Conservation (phyloP, 1,284 basidiomycete species). For the Agroathelia rolfsii region DNA sequence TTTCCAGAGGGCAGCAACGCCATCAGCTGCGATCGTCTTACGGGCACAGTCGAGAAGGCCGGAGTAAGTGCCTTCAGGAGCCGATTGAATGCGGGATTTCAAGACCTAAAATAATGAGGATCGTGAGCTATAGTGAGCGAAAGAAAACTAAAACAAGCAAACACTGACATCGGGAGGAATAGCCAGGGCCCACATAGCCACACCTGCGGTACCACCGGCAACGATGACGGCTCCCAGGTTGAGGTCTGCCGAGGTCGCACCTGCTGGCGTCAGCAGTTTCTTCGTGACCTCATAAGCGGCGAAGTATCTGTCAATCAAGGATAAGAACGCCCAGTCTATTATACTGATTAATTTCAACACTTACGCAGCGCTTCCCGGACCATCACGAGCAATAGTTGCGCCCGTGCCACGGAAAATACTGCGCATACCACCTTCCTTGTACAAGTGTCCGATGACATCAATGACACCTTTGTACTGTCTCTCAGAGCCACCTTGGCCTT, state of each 20-base stretch:
- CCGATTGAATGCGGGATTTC: conserved; percentile 96
- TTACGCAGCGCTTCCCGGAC: conserved; percentile 92
- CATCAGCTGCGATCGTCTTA: conserved; percentile 90
- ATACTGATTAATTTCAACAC: conserved; percentile 22
- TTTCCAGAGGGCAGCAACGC: conserved; percentile 86
- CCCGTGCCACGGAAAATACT: conserved; percentile 91
- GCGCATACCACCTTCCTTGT: conserved; percentile 87
- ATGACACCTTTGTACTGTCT: conserved; percentile 85
- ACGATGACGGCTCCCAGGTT: conserved; percentile 84
- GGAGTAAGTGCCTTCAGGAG: conserved; percentile 90
- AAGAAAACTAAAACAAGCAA: conserved; percentile 7
- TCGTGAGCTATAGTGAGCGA: conserved; percentile 1
- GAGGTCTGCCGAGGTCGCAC: conserved; percentile 69
- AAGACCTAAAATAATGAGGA: conserved; percentile 54
- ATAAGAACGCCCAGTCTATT: too few relatives aligned
- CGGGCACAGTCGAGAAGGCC: conserved; percentile 90
- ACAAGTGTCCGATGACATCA: conserved; percentile 87
- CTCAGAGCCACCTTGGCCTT: conserved; percentile 73
- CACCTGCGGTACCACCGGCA: conserved; percentile 90
- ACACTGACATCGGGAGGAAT: conserved; percentile 85
- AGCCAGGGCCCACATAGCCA: conserved; percentile 96
- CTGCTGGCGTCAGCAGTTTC: conserved; percentile 72
- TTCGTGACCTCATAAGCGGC: conserved; percentile 95
- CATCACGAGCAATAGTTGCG: conserved; percentile 90
- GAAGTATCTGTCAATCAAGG: conserved; percentile 66